phyloP scores from a whole-genome alignment of 2,329 filamentous ascomycete species.

The Didymella glomerata region DNA sequence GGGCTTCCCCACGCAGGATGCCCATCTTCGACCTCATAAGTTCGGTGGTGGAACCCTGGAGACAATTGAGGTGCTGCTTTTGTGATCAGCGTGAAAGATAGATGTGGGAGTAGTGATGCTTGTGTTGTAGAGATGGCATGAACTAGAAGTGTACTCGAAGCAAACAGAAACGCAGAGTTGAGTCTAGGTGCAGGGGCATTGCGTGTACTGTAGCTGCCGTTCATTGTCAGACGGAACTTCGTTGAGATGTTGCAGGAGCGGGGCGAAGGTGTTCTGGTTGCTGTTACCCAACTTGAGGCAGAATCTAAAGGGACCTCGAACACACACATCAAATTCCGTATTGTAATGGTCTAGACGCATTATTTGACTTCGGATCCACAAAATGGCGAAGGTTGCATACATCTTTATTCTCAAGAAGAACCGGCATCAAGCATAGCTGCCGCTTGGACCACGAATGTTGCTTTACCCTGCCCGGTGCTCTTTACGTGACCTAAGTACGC shows the following conservation, averaged over 20 bases:
- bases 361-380: not conserved
- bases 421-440: constrained; percentile 18
- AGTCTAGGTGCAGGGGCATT: not conserved
- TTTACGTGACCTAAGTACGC: constrained; percentile 73
- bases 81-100: not conserved
- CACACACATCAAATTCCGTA: too few relatives aligned
- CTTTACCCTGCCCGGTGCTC: constrained; percentile 60
- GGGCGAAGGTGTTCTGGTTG: not conserved
- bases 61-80: not conserved
- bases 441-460: constrained; percentile 58
- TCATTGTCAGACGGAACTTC: not conserved
- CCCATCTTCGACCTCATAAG: not conserved
- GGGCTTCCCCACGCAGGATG: not conserved
- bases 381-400: not conserved
- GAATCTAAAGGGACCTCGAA: not conserved
- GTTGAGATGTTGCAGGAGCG: not conserved
- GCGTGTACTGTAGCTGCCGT: not conserved
- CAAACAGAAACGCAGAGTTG: not conserved
- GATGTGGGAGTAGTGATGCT: not conserved
- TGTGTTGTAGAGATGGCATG: not conserved
- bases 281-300: not conserved
- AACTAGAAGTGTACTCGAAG: not conserved
- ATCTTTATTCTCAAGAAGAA: not conserved
- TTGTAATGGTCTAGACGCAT: not conserved
- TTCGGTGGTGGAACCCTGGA: not conserved